Evolutionary conservation across 192 early-diverging fungal species (phyloP).

Genomic region (Pilobolus umbonatus): DNA sequence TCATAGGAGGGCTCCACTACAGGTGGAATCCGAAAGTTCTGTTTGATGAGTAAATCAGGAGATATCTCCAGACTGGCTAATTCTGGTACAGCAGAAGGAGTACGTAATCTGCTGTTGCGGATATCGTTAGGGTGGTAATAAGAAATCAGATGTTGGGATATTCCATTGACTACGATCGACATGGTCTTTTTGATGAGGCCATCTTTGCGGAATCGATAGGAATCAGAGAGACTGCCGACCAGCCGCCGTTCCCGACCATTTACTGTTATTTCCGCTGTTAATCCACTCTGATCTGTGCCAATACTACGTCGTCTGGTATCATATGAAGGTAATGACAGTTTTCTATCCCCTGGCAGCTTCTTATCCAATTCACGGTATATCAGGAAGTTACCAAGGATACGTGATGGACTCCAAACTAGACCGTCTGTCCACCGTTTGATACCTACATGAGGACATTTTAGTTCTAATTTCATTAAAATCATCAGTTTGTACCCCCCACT

Average conservation of each 20-base stretch:
- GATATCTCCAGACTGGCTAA: conserved; percentile 52
- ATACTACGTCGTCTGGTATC: not conserved
- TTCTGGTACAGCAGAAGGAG: conserved; percentile 48
- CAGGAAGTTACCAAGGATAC: conserved; percentile 61
- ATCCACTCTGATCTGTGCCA: not conserved
- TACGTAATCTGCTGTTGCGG: conserved; percentile 40
- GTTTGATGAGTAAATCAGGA: conserved; percentile 49
- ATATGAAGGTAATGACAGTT: conserved; percentile 17
- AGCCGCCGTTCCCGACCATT: conserved; percentile 20
- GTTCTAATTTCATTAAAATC: too few species aligned
- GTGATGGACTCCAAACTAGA: conserved; percentile 59
- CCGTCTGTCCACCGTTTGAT: conserved; percentile 78
- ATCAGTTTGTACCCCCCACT: too few species aligned
- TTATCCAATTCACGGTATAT: conserved; percentile 56
- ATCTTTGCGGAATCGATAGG: conserved; percentile 30
- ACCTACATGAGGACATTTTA: conserved; percentile 16
- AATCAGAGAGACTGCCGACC: conserved; percentile 29
- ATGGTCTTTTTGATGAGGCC: conserved; percentile 64
- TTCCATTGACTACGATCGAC: conserved; percentile 44
- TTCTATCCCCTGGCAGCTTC: conserved; percentile 10
- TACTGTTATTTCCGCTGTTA: not conserved
- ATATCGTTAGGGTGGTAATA: conserved; percentile 49
- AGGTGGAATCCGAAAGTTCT: conserved; percentile 55
- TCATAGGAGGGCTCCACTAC: conserved; percentile 25
- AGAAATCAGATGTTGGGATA: conserved; percentile 36